A percentile compares a stretch with the other conserved stretches of the same genome.
Evolutionary conservation across 2,329 filamentous ascomycete species (phyloP).

Genomic region (Exophiala viscosa): DNA sequence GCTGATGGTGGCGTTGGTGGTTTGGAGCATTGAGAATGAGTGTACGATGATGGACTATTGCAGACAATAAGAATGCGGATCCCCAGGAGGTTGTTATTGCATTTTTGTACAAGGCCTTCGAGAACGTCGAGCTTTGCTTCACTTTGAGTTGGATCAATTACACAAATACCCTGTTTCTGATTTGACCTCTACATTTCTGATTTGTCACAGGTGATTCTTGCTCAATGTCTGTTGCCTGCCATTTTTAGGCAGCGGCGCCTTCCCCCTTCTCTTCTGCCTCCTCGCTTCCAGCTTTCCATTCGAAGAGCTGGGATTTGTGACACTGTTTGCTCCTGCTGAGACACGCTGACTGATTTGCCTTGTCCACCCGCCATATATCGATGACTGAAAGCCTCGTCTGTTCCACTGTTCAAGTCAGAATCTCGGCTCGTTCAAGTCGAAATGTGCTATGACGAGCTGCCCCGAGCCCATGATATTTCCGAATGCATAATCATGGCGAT

Average conservation of each 20-base stretch:
- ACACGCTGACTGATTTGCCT: too few relatives aligned
- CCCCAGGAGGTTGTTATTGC: conserved; percentile 18
- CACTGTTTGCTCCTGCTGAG: background rate
- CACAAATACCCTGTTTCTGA: conserved; percentile 1
- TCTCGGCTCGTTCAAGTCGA: too few relatives aligned
- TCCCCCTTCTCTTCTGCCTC: too few relatives aligned
- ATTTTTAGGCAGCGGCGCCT: background rate
- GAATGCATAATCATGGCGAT: too few relatives aligned
- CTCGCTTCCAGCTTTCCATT: background rate
- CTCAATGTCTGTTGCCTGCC: background rate
- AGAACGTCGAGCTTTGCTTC: background rate
- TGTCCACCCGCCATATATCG: too few relatives aligned
- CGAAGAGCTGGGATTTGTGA: background rate
- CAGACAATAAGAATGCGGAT: conserved; percentile 12
- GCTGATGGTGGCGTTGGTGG: conserved; percentile 15
- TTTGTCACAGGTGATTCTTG: conserved; percentile 1
- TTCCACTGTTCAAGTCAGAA: too few relatives aligned
- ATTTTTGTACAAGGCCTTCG: conserved; percentile 5
- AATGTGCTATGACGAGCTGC: too few relatives aligned
- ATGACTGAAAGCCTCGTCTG: too few relatives aligned
- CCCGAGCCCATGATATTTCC: too few relatives aligned
- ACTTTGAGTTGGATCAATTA: background rate
- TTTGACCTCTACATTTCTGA: conserved; percentile 4
- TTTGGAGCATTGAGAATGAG: conserved; percentile 17
- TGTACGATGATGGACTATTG: conserved; percentile 17